Percentiles rank a stretch among this genome's conserved stretches.
Conservation (phyloP, 2,329 filamentous ascomycete genomes). For the Biscogniauxia marginata region DNA sequence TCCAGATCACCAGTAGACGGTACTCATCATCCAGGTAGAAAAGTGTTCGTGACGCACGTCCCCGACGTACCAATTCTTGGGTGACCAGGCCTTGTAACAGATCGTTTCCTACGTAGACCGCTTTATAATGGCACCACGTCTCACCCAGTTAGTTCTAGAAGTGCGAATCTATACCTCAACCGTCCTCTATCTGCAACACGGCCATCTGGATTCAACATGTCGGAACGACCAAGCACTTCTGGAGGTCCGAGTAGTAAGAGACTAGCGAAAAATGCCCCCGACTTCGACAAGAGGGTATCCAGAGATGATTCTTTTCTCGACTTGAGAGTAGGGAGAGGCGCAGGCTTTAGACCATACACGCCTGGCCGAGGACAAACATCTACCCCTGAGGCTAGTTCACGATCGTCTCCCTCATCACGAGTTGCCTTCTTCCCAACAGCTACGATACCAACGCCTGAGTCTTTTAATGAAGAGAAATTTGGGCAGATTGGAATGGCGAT, state of each 20-base stretch:
- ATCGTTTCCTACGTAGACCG: constrained; percentile 25
- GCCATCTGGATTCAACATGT: constrained; percentile 27
- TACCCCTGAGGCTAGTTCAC: constrained; percentile 43
- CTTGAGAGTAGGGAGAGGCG: constrained; percentile 29
- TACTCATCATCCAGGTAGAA: constrained; percentile 24
- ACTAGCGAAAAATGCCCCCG: constrained; percentile 26
- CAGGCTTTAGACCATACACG: constrained; percentile 39
- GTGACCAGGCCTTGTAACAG: constrained; percentile 31
- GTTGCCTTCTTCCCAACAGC: constrained; percentile 33
- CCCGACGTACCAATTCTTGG: constrained; percentile 26
- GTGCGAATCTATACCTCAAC: constrained; percentile 23
- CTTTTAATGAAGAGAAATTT: constrained; percentile 40
- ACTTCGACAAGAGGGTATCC: constrained; percentile 44
- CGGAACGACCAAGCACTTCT: constrained; percentile 43
- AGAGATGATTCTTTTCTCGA: constrained; percentile 42
- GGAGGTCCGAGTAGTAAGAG: constrained; percentile 34
- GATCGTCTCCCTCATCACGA: constrained; percentile 29
- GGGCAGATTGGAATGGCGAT: constrained; percentile 69
- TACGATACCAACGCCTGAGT: constrained; percentile 44
- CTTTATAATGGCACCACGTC: constrained; percentile 27
- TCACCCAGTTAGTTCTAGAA: constrained; percentile 17
- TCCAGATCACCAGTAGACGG: constrained; percentile 24
- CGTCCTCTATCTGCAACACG: constrained; percentile 25
- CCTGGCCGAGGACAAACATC: constrained; percentile 42
- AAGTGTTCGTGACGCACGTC: constrained; percentile 29